phyloP scores from a whole-genome alignment of 2,329 filamentous ascomycete species.

The Colletotrichum sansevieriae region DNA sequence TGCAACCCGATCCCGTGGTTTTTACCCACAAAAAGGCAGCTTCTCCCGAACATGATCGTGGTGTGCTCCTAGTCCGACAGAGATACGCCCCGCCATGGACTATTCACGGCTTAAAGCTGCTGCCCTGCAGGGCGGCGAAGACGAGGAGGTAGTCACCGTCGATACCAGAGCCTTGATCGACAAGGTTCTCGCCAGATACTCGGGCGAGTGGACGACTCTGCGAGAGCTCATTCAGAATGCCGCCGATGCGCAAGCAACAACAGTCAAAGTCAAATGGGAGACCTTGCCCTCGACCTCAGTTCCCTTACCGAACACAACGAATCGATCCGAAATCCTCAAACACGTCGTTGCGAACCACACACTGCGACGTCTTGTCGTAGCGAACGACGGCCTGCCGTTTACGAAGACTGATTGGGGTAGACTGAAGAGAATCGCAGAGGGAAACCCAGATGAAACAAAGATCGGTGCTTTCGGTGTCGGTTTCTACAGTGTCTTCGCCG shows the following conservation, averaged over 20 bases:
- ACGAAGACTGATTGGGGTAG: constrained; percentile 92
- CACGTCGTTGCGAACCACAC: constrained; percentile 90
- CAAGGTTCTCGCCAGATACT: constrained; percentile 96
- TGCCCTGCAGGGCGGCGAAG: constrained; percentile 86
- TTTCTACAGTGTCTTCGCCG: constrained; percentile 98
- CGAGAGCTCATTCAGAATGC: constrained; percentile 98
- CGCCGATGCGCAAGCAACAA: constrained; percentile 93
- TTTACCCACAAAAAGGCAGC: not conserved
- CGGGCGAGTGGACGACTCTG: constrained; percentile 91
- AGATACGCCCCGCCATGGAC: constrained; percentile 66
- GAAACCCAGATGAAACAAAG: constrained; percentile 98
- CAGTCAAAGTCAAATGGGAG: constrained; percentile 92
- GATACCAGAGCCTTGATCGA: constrained; percentile 97
- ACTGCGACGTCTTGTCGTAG: constrained; percentile 86
- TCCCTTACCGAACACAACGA: constrained; percentile 75
- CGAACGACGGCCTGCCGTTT: constrained; percentile 92
- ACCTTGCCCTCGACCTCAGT: constrained; percentile 85
- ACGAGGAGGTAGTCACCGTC: constrained; percentile 97
- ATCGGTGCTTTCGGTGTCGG: constrained; percentile 98
- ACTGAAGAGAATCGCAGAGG: constrained; percentile 97
- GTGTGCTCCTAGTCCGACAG: constrained; percentile 8
- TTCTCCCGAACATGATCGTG: constrained; percentile 26
- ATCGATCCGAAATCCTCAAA: constrained; percentile 80
- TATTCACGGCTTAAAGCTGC: constrained; percentile 85
- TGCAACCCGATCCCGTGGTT: not conserved